A percentile compares a stretch with the other conserved stretches of the same genome.
Evolutionary conservation across 2,329 filamentous ascomycete species (phyloP).

Genomic region (Calonectria honghensis): DNA sequence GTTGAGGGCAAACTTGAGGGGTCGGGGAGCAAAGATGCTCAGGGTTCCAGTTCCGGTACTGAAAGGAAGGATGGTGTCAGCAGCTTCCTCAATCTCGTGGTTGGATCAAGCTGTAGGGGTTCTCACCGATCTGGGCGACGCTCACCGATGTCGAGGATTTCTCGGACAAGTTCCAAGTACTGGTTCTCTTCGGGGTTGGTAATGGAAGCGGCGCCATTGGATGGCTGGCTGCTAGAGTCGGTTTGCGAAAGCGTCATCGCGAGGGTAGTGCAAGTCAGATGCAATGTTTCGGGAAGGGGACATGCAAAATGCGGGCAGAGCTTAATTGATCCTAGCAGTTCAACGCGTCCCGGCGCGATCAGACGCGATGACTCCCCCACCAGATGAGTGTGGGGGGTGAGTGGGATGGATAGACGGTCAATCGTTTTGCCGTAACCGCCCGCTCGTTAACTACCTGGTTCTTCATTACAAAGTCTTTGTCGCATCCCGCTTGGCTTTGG

Average conservation of each 20-base stretch:
- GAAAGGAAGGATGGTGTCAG: slow-evolving; percentile 15
- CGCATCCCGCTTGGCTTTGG: slow-evolving; percentile 9
- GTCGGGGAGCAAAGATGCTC: slow-evolving; percentile 90
- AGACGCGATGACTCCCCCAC: slow-evolving; percentile 33
- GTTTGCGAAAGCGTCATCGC: slow-evolving; percentile 49
- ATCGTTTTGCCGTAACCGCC: slow-evolving; percentile 29
- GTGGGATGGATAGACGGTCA: slow-evolving; percentile 19
- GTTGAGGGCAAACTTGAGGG: slow-evolving; percentile 90
- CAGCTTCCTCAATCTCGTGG: neutral
- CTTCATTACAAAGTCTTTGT: slow-evolving; percentile 16
- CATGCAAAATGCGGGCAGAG: slow-evolving; percentile 7
- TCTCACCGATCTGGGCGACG: slow-evolving; percentile 88
- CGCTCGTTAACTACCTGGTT: slow-evolving; percentile 1
- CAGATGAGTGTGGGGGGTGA: neutral
- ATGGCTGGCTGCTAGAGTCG: slow-evolving; percentile 32
- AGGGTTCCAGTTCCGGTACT: slow-evolving; percentile 95
- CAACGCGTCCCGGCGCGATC: slow-evolving; percentile 33
- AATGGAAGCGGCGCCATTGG: slow-evolving; percentile 40
- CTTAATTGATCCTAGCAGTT: slow-evolving; percentile 32
- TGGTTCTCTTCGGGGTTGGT: slow-evolving; percentile 89
- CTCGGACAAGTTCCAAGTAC: slow-evolving; percentile 91
- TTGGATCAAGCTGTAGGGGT: slow-evolving; percentile 1
- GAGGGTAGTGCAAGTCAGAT: slow-evolving; percentile 6
- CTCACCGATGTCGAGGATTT: slow-evolving; percentile 89
- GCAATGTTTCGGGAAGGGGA: neutral